These are phyloP conservation scores for Smallanthus sonchifolius DNA, from an alignment of 129 eudicot species.

Conservation along the genomic window DNA sequence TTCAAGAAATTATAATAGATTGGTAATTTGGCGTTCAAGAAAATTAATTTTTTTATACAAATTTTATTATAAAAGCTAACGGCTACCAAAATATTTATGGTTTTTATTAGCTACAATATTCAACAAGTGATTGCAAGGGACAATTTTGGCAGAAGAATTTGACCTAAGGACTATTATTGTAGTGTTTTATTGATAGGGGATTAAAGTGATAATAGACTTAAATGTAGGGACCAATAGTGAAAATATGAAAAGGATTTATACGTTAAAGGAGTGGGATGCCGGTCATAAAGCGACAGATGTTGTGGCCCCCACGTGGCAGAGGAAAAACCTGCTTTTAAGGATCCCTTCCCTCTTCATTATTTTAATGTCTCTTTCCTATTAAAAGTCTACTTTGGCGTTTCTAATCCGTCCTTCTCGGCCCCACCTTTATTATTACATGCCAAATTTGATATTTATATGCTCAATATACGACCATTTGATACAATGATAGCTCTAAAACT, in stretches of 20 bases:
- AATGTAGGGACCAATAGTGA: conserved; percentile 7
- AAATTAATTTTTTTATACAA: background rate
- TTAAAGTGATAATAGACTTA: background rate
- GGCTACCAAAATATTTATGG: no score
- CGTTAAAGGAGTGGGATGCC: conserved; percentile 37
- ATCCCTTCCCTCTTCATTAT: conserved; percentile 21
- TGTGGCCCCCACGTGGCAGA: conserved; percentile 23
- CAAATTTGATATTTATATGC: conserved; percentile 1
- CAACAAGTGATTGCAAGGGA: background rate
- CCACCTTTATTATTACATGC: conserved; percentile 12
- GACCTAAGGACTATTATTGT: conserved; percentile 2
- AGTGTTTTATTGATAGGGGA: background rate
- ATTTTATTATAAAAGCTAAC: no score
- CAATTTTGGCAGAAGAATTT: conserved; percentile 1
- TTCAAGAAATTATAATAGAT: background rate
- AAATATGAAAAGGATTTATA: conserved; percentile 6
- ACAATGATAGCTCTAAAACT: no score
- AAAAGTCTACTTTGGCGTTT: conserved; percentile 44
- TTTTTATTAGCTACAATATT: background rate
- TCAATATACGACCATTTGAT: no score
- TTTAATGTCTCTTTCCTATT: conserved; percentile 28
- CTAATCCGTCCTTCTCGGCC: conserved; percentile 15
- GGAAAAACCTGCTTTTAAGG: conserved; percentile 37
- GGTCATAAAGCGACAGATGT: conserved; percentile 49
- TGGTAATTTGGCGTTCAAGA: background rate